Conservation (phyloP, 2,329 filamentous ascomycete species). For the Scytalidium sp. region DNA sequence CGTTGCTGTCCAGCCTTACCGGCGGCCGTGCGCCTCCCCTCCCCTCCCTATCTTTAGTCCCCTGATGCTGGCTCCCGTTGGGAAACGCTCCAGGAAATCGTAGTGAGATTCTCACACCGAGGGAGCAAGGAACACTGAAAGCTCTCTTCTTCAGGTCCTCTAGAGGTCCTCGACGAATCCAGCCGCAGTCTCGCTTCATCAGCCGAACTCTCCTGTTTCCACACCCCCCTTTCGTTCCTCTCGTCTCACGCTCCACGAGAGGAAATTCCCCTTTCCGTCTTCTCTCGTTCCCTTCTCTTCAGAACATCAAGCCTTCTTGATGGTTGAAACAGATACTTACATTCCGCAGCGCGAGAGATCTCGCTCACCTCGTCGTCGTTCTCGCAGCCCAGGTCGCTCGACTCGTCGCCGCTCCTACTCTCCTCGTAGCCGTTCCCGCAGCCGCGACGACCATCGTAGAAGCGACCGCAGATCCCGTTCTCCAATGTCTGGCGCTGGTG, state of each 20-base stretch:
- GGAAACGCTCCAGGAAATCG: conserved; percentile 10
- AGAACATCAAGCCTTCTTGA: conserved; percentile 15
- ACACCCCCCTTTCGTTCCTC: not conserved
- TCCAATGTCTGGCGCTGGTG: conserved; percentile 77
- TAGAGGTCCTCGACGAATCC: not conserved
- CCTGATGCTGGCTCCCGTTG: conserved; percentile 21
- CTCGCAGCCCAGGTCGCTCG: conserved; percentile 73
- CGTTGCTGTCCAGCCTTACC: not conserved
- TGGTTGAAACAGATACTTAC: conserved; percentile 29
- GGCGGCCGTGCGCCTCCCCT: not conserved
- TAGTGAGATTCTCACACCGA: not conserved
- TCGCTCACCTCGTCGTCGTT: conserved; percentile 76
- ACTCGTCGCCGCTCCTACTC: conserved; percentile 74
- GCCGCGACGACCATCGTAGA: conserved; percentile 74
- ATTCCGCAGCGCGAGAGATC: conserved; percentile 73
- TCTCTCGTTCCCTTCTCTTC: not conserved
- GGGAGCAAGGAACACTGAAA: not conserved
- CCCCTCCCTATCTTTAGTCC: conserved; percentile 21
- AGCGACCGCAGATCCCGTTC: conserved; percentile 76
- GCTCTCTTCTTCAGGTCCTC: not conserved
- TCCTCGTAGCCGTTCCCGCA: conserved; percentile 74
- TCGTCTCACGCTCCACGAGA: no score
- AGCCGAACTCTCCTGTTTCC: not conserved
- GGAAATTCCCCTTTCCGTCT: no score
- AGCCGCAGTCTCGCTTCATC: not conserved